phyloP scores from a whole-genome alignment of 306 rosid genomes.

The Trifolium repens region DNA sequence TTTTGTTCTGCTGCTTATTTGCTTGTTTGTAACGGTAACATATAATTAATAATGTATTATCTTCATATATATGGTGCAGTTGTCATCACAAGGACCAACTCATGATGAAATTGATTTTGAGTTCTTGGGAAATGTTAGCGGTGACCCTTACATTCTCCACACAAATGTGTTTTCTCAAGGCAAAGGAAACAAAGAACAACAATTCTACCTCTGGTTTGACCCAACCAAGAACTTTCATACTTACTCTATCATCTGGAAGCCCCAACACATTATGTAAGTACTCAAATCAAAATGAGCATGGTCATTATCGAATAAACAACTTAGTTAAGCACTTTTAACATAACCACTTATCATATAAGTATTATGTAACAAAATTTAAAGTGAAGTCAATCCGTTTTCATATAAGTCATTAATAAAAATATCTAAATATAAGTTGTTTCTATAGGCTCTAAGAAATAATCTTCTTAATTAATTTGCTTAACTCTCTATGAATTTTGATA shows the following conservation, averaged over 20 bases:
- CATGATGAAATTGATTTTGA: conserved; percentile 95
- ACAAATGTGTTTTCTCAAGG: conserved; percentile 84
- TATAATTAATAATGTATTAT: too few relatives aligned
- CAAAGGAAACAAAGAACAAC: conserved; percentile 81
- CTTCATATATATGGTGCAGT: conserved; percentile 46
- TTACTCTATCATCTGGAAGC: conserved; percentile 84
- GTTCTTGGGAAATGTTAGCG: conserved; percentile 84
- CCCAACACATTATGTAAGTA: conserved; percentile 74
- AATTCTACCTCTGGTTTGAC: conserved; percentile 85
- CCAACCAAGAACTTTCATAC: conserved; percentile 92
- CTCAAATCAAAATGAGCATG: neutral
- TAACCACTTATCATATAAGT: too few relatives aligned
- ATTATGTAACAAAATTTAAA: too few relatives aligned
- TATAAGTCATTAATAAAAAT: too few relatives aligned
- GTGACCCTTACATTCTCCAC: conserved; percentile 82
- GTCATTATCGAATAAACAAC: neutral
- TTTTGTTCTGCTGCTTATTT: neutral
- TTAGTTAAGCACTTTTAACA: neutral
- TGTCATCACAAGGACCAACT: conserved; percentile 74
- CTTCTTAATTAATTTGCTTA: too few relatives aligned
- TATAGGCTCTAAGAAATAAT: too few relatives aligned
- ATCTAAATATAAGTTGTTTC: too few relatives aligned
- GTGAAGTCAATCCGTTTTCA: too few relatives aligned
- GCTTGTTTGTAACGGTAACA: neutral
- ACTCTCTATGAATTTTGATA: too few relatives aligned